Evolutionary conservation across 2,329 filamentous ascomycete genomes (phyloP), one percentile per base, ranked within the genome.

Genomic region (Nigrospora osmanthi): DNA sequence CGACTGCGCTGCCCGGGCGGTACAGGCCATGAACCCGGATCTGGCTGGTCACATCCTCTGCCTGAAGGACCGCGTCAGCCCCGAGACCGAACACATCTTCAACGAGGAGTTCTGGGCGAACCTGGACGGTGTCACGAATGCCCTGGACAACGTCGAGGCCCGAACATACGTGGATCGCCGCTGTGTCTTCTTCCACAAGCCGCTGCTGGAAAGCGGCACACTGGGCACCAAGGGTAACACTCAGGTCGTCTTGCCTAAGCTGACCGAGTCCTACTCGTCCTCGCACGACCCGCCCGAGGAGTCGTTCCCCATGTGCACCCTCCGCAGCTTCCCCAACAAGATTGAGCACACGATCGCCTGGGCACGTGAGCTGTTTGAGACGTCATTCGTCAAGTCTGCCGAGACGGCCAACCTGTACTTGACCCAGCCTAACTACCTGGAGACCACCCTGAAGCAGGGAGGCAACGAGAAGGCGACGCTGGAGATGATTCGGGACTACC

Each of bases 271-370:
- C 1, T 98, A 98, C 71, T 96, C 93, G 1, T 89, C 84, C 58
- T 97, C 93, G 16, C 91, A 96, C 63, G 94, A 98, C 63, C 93
- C 93, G 1, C 93, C 93, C 0, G 94, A 98, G 75, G 89, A 96
- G 71, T 95, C 93, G 1, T 97, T 98, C 76, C 93, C 93, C 1
- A 97, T 97, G 90, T 98, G 93, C 66, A 97, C 93, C 6, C 77
- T 98, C 50, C 82, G 88, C 60, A 96, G 90, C 67, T 98, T 98
- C 75, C 93, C 93, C 47, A 98, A 98, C 75, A 85, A 85, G 58
- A 98, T 98, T 58, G 90, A 98, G 69, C 93, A 98, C 67, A 97
- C 93, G 1, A 98, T 98, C 63, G 93, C 93, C 3, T 98, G 93
- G 93, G 85, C 90, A 35, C 88, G 94, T 58, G 93, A 97, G 64